Percentiles rank a stretch among this genome's conserved stretches.
Evolutionary conservation across 108 stramenopile species (phyloP).

Genomic region (Cyclotella sp.): DNA sequence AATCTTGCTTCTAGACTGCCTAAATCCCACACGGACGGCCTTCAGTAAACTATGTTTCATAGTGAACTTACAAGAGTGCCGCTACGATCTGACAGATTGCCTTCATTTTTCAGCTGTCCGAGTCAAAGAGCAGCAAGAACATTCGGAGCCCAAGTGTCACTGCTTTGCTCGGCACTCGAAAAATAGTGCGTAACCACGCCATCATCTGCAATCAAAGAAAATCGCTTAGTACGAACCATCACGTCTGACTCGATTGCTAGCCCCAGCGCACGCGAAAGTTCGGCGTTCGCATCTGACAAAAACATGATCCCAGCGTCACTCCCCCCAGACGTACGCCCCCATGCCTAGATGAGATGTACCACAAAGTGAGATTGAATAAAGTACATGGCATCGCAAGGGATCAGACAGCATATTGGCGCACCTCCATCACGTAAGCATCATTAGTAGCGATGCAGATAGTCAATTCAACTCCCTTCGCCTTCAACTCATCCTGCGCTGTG

Average conservation of each 20-base stretch:
- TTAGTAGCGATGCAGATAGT: slow-evolving; percentile 91
- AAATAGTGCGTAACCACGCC: slow-evolving; percentile 86
- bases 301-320: slow-evolving; percentile 78
- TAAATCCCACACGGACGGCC: too few relatives aligned
- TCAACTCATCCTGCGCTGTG: slow-evolving; percentile 76
- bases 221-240: slow-evolving; percentile 76
- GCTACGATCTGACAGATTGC: too few relatives aligned
- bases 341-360: slow-evolving; percentile 54
- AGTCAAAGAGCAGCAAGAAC: slow-evolving; percentile 66
- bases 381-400: background rate
- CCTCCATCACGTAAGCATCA: slow-evolving; percentile 87
- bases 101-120: background rate
- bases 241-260: slow-evolving; percentile 72
- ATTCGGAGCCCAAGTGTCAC: slow-evolving; percentile 85
- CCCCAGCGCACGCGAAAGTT: slow-evolving; percentile 75
- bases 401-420: slow-evolving; percentile 27
- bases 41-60: background rate
- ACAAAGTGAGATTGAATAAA: background rate
- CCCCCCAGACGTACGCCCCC: slow-evolving; percentile 84
- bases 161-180: slow-evolving; percentile 61
- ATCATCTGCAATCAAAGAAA: slow-evolving; percentile 84
- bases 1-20: too few relatives aligned
- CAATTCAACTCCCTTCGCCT: slow-evolving; percentile 81
- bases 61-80: background rate
- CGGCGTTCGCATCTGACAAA: slow-evolving; percentile 70